Percentiles rank a stretch among this genome's conserved stretches.
phyloP scores from a whole-genome alignment of 2,329 filamentous ascomycete genomes.

The Phaeophleospora eucalypticola region DNA sequence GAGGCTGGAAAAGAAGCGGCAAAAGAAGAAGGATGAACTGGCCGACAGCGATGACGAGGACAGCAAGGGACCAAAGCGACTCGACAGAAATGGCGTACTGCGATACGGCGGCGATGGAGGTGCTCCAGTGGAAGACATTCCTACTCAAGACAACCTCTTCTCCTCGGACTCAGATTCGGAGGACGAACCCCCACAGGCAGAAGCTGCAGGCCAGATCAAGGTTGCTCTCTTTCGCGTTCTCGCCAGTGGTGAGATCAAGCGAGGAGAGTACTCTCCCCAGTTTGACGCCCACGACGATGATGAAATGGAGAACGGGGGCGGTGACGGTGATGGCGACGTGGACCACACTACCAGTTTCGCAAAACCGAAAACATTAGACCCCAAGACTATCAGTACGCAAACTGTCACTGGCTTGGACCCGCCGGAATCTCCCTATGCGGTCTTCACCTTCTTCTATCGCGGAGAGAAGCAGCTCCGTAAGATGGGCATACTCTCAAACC shows the following conservation, averaged over 20 bases:
- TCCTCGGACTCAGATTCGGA: slow-evolving; percentile 66
- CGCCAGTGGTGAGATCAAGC: slow-evolving; percentile 94
- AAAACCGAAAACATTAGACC: slow-evolving; percentile 91
- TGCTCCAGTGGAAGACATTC: slow-evolving; percentile 65
- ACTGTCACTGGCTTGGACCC: slow-evolving; percentile 98
- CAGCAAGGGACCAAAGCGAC: slow-evolving; percentile 35
- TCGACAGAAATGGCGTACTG: slow-evolving; percentile 56
- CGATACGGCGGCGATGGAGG: slow-evolving; percentile 75
- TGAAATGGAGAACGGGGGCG: slow-evolving; percentile 56
- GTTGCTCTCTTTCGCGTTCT: slow-evolving; percentile 93
- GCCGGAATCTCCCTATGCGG: slow-evolving; percentile 90
- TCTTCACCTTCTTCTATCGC: slow-evolving; percentile 96
- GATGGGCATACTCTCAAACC: slow-evolving; percentile 77
- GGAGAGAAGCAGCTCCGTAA: slow-evolving; percentile 94
- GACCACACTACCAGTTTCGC: slow-evolving; percentile 98
- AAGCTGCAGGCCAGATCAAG: slow-evolving; percentile 96
- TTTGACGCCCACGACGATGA: slow-evolving; percentile 97
- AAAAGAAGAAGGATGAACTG: slow-evolving; percentile 61
- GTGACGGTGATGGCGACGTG: slow-evolving; percentile 71
- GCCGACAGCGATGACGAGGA: slow-evolving; percentile 48
- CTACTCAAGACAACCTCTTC: slow-evolving; percentile 64
- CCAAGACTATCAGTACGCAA: slow-evolving; percentile 96
- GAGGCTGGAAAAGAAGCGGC: slow-evolving; percentile 72
- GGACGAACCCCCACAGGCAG: slow-evolving; percentile 80
- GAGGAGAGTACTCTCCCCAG: slow-evolving; percentile 95